Conservation (phyloP, 768 basidiomycete genomes). For the Albatrellus ellisii region DNA sequence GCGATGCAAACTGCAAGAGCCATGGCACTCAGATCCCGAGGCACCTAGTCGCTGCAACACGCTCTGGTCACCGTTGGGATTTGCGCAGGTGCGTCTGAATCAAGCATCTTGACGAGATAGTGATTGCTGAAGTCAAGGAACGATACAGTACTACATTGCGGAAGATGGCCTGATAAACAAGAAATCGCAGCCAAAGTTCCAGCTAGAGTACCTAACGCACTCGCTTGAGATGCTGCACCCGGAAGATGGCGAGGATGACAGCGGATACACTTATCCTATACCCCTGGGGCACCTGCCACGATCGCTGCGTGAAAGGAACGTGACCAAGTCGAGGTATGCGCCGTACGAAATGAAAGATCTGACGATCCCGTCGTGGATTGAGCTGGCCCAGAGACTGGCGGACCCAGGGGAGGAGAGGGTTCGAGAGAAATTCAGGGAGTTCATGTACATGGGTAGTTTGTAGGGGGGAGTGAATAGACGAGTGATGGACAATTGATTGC, state of each 20-base stretch:
- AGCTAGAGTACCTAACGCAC: constrained; percentile 73
- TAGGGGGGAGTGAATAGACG: constrained; percentile 22
- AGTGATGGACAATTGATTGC: constrained; percentile 6
- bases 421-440: constrained; percentile 49
- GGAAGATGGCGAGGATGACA: constrained; percentile 14
- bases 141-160: constrained; percentile 51
- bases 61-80: constrained; percentile 66
- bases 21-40: constrained; percentile 46
- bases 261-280: constrained; percentile 32
- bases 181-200: constrained; percentile 41
- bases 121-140: constrained; percentile 4
- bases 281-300: constrained; percentile 43
- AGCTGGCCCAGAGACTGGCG: constrained; percentile 49
- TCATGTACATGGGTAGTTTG: constrained; percentile 64
- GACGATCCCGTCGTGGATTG: constrained; percentile 65
- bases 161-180: constrained; percentile 31
- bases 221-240: constrained; percentile 29
- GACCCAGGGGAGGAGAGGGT: constrained; percentile 36
- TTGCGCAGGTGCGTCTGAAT: constrained; percentile 55
- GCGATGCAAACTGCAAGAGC: constrained; percentile 45
- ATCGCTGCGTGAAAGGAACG: constrained; percentile 28
- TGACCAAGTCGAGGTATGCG: constrained; percentile 37
- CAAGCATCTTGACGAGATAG: not conserved
- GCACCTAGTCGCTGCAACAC: constrained; percentile 63
- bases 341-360: constrained; percentile 68